Base-by-base conservation (phyloP, 2,329 filamentous ascomycete genomes). In the Xylaria sp. region DNA sequence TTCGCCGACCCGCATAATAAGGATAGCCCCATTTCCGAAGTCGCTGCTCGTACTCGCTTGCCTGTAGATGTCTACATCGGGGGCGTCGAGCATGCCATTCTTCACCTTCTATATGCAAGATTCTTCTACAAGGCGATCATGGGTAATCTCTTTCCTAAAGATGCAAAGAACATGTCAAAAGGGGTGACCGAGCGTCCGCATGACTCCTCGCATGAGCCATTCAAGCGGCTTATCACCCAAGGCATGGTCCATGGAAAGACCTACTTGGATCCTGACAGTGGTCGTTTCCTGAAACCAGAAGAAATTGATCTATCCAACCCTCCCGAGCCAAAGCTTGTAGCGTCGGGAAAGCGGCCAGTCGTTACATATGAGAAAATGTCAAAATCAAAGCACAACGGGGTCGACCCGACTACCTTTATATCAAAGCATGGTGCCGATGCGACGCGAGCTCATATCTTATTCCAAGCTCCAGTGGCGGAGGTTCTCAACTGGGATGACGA, bases 241-340 rank as follows among this genome's bases (percentile, higher is more conserved):
- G 94, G 94, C 18, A 97, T 97, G 94, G 94, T 97, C 0, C 94
- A 97, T 74, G 94, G 94, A 51, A 92, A 90, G 80, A 97, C 94
- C 0, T 94, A 89, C 74, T 89, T 89, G 0, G 89, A 97, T 76
- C 92, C 94, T 0, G 81, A 84, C 0, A 94, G 86, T 3, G 92
- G 93, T 13, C 88, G 89, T 55, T 97, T 97, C 80, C 83, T 97
- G 28, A 91, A 89, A 71, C 92, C 92, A 0, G 86, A 90, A 18
- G 93, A 97, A 78, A 85, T 97, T 15, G 90, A 94, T 71, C 75
- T 91, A 4, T 84, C 83, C 3, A 84, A 87, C 50, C 82, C 86
- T 0, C 81, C 83, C 0, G 81, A 82, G 13, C 92, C 92, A 0
- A 83, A 84, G 63, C 87, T 96, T n/a, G 84, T 84, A 20, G 84